Evolutionary conservation across 108 stramenopile species (phyloP).

Genomic region (Pseudonitzschia pungens): DNA sequence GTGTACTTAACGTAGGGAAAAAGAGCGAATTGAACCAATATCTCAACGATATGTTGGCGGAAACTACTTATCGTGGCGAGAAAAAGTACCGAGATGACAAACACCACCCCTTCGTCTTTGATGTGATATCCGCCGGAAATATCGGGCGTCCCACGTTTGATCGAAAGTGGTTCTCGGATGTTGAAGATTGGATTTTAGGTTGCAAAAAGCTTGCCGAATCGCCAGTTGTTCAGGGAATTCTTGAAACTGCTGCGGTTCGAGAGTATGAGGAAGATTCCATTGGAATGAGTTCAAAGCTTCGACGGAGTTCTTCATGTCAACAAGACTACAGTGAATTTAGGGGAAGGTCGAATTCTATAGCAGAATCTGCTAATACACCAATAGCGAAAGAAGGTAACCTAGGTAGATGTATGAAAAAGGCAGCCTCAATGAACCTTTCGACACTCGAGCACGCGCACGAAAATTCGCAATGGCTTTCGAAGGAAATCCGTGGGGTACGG

Average conservation of each 20-base stretch:
- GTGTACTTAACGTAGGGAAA: constrained; percentile 66
- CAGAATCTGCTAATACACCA: constrained; percentile 1
- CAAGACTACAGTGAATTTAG: neutral
- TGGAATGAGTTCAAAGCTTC: neutral
- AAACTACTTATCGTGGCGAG: constrained; percentile 21
- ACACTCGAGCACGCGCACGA: constrained; percentile 22
- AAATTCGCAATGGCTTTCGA: constrained; percentile 28
- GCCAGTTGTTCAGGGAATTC: neutral
- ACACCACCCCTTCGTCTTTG: constrained; percentile 63
- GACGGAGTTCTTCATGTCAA: constrained; percentile 12
- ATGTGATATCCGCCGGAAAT: constrained; percentile 29
- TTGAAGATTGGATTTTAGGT: constrained; percentile 28
- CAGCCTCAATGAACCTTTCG: constrained; percentile 42
- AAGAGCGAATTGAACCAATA: constrained; percentile 58
- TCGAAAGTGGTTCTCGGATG: constrained; percentile 24
- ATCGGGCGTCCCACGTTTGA: constrained; percentile 25
- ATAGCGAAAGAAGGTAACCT: constrained; percentile 13
- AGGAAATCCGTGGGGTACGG: constrained; percentile 47
- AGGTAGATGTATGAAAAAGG: constrained; percentile 27
- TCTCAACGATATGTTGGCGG: constrained; percentile 44
- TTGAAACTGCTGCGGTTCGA: neutral
- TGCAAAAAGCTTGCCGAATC: constrained; percentile 22
- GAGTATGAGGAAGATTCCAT: constrained; percentile 17
- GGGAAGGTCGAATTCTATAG: neutral
- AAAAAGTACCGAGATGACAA: constrained; percentile 39